These are phyloP conservation scores for Primulina eburnea DNA, from an alignment of 257 asterid species.

Conservation along the genomic window DNA sequence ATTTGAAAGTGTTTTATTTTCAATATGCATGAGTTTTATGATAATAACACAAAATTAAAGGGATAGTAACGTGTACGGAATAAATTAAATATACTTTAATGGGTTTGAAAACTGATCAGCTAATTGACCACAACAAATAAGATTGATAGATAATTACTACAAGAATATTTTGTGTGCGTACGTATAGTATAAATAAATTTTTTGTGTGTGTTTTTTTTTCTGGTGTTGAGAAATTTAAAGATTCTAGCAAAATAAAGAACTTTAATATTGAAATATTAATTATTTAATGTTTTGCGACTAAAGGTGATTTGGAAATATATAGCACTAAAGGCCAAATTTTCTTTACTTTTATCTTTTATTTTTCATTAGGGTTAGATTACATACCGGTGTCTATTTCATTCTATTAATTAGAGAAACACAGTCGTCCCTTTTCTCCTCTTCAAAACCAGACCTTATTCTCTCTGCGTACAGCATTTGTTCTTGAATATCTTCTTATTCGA, in stretches of 20 bases:
- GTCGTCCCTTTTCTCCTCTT: constrained; percentile 19
- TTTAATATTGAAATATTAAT: no score
- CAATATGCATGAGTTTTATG: constrained; percentile 7
- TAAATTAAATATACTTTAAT: constrained; percentile 31
- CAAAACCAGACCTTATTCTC: constrained; percentile 42
- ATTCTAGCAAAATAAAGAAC: no score
- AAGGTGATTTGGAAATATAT: constrained; percentile 24
- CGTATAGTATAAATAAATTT: no score
- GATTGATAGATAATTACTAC: no score
- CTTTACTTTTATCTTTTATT: neutral
- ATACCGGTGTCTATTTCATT: constrained; percentile 1
- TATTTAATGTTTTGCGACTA: neutral
- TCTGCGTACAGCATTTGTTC: constrained; percentile 21
- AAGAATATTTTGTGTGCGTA: no score
- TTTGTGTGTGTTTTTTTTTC: neutral
- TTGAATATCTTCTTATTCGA: constrained; percentile 10
- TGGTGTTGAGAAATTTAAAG: neutral
- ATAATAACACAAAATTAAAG: constrained; percentile 31
- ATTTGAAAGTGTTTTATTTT: no score
- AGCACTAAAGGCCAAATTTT: constrained; percentile 22
- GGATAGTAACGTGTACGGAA: constrained; percentile 38
- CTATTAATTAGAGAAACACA: constrained; percentile 24
- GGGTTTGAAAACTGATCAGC: constrained; percentile 19
- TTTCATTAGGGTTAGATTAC: constrained; percentile 17
- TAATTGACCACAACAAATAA: constrained; percentile 20